Percentiles rank a stretch among this genome's conserved stretches.
Conservation (phyloP, 176 grass and related monocot genomes). For the Avena insularis region DNA sequence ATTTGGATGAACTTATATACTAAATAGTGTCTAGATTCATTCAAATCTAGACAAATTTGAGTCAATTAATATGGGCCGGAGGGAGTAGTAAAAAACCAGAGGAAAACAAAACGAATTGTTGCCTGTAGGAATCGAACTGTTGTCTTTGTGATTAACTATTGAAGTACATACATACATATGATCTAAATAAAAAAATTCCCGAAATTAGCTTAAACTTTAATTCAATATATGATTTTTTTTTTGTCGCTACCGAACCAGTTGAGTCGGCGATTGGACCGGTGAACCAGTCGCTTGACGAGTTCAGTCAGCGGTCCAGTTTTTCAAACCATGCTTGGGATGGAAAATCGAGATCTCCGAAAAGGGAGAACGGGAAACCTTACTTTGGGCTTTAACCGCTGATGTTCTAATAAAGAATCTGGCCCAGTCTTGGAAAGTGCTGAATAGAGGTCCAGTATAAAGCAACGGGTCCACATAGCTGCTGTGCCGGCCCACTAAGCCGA, state of each 20-base stretch:
- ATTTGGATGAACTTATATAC: too few species aligned
- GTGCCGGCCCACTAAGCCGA: background rate
- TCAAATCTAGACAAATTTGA: too few species aligned
- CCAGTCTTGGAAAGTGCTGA: background rate
- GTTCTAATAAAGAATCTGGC: background rate
- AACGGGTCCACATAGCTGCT: background rate
- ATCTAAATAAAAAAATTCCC: too few species aligned
- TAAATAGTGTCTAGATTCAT: too few species aligned
- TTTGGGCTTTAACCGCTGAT: background rate
- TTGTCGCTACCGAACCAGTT: background rate
- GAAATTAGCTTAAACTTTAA: background rate
- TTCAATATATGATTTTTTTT: background rate
- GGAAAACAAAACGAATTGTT: background rate
- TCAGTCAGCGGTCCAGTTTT: background rate
- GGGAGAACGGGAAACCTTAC: background rate
- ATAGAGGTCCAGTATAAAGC: background rate
- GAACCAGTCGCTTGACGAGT: background rate
- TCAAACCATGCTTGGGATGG: background rate
- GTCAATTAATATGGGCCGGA: too few species aligned
- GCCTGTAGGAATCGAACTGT: background rate
- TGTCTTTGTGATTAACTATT: background rate
- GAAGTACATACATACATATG: background rate
- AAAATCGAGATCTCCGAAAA: background rate
- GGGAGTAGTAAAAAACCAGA: background rate
- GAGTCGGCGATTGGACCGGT: background rate